phyloP scores from a whole-genome alignment of 345 rosid species.

The Mercurialis annua region DNA sequence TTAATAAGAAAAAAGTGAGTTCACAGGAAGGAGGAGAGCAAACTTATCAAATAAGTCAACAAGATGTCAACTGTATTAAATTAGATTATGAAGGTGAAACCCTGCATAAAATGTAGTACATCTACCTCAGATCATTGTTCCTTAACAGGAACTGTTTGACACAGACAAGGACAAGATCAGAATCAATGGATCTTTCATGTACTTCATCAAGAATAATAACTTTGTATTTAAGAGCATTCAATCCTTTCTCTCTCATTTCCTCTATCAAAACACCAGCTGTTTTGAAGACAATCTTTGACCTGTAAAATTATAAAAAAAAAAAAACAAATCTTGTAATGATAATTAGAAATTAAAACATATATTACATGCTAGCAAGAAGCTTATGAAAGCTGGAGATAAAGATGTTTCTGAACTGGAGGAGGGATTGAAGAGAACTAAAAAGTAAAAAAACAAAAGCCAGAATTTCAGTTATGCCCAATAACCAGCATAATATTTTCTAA shows the following conservation, averaged over 20 bases:
- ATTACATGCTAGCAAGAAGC: background rate
- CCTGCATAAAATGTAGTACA: conserved; percentile 2
- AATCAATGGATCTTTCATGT: conserved; percentile 96
- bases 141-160: conserved; percentile 79
- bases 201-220: conserved; percentile 96
- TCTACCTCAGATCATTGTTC: conserved; percentile 70
- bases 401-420: background rate
- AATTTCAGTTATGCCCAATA: background rate
- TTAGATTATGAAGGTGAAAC: background rate
- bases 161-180: conserved; percentile 88
- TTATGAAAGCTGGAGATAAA: background rate
- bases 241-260: conserved; percentile 85
- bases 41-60: background rate
- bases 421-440: background rate
- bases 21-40: background rate
- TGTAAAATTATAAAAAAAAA: conserved; percentile 30
- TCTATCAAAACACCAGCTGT: conserved; percentile 95
- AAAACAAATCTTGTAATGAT: conserved; percentile 4
- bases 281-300: conserved; percentile 84
- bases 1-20: background rate
- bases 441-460: background rate
- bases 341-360: background rate
- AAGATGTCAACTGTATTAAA: background rate
- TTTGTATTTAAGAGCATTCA: conserved; percentile 77
- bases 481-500: background rate